Percentiles rank a stretch among this genome's conserved stretches.
Conservation (phyloP, 148 eudicot species). For the Oxyria digyna region DNA sequence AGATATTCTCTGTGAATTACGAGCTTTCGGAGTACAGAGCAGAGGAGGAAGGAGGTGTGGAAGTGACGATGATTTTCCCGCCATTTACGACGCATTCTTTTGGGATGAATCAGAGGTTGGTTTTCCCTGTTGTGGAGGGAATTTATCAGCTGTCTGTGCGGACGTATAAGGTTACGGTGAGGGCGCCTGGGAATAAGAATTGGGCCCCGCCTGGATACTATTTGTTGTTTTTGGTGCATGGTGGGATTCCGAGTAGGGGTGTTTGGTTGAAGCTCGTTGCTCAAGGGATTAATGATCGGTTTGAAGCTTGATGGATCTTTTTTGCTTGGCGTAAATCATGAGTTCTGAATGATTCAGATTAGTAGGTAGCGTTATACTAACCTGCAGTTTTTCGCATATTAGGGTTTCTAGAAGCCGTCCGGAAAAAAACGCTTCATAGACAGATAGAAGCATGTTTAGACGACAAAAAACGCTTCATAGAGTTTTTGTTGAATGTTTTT, state of each 20-base stretch:
- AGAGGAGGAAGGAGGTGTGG: slow-evolving; percentile 11
- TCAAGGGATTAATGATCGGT: background rate
- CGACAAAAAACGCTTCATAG: too few species aligned
- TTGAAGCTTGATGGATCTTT: background rate
- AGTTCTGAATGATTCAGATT: too few species aligned
- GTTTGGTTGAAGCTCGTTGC: slow-evolving; percentile 33
- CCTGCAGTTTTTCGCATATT: too few species aligned
- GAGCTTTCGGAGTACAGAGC: slow-evolving; percentile 11
- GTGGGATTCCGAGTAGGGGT: slow-evolving; percentile 49
- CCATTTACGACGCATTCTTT: slow-evolving; percentile 61
- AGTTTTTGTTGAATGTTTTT: too few species aligned
- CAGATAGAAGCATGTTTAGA: too few species aligned
- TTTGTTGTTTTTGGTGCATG: slow-evolving; percentile 60
- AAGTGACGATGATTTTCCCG: slow-evolving; percentile 50
- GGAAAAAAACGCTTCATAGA: too few species aligned
- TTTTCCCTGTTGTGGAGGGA: slow-evolving; percentile 18
- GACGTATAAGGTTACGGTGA: slow-evolving; percentile 27
- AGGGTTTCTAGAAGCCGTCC: too few species aligned
- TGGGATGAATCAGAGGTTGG: slow-evolving; percentile 65
- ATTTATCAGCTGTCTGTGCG: slow-evolving; percentile 18
- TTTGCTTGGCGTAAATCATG: too few species aligned
- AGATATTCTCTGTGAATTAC: slow-evolving; percentile 28
- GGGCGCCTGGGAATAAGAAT: slow-evolving; percentile 29
- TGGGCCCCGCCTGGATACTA: slow-evolving; percentile 60
- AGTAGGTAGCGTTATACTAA: too few species aligned